Base-by-base conservation (phyloP, 2,329 filamentous ascomycete genomes). In the Trichophyton mentagrophytes region DNA sequence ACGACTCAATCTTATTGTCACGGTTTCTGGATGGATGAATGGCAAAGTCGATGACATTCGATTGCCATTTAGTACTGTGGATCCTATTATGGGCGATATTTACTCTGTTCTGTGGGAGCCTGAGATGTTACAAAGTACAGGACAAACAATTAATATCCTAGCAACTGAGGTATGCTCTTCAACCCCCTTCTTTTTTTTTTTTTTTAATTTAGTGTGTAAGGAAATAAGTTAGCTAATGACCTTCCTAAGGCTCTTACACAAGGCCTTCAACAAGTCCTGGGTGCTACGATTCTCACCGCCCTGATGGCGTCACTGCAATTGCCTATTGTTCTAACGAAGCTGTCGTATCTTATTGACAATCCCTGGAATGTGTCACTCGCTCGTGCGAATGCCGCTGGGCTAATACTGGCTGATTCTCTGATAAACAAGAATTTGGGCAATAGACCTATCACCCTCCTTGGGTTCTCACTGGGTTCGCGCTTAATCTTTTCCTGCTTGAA, bases 41-140 rank as follows among this genome's bases (percentile, higher is more conserved):
- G 93, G 95, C 68, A 97, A 95, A 70, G 86, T 95, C 59, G 93
- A 99, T 75, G 93, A 99, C 72, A 91, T 99, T 57, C 88, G 93
- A 63, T 76, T 99, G 69, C 93, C 93, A 6, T 99, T 88, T 74
- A 96, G 90, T 76, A 99, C 95, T 0, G 87, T 99, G 5, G 91
- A 99, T 72, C 90, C 95, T 0, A 84, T 97, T 64, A 99, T 99
- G 93, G 93, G 93, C 11, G 93, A 99, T 70, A 85, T 99, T 15
- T 99, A 99, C 76, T 96, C 92, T 0, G 86, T 99, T 9, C 79
- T 95, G 62, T 99, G 93, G 91, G 93, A 99, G 73, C 95, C 93
- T 2, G 93, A 99, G 71, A 95, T 99, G 91, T 81, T 99, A 70
- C 87, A 85, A 67, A 96, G 90, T 74, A 99, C 96, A 86, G 93